Percentiles rank a stretch among this genome's conserved stretches.
Conservation (phyloP, 331 rosid species). For the Quercus tomentella region DNA sequence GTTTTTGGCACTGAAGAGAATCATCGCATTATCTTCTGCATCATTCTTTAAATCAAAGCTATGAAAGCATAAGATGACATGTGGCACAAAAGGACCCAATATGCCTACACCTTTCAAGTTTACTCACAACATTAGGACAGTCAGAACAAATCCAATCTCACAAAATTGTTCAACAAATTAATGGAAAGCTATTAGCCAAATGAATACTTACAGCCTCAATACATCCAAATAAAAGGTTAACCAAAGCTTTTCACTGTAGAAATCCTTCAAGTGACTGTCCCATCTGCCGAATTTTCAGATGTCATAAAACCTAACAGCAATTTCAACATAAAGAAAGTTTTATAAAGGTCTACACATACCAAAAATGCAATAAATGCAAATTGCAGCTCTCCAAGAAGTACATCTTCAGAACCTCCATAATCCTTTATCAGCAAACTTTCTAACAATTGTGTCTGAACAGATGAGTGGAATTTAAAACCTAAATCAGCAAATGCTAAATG, state of each 20-base stretch:
- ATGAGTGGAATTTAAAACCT: constrained; percentile 21
- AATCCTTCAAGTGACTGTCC: constrained; percentile 96
- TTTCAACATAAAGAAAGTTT: no score
- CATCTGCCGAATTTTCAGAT: constrained; percentile 55
- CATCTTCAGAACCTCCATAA: no score
- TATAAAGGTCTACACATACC: no score
- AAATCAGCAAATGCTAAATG: constrained; percentile 12
- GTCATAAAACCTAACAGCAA: constrained; percentile 13
- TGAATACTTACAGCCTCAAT: constrained; percentile 73
- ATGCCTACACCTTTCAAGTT: background rate
- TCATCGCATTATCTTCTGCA: no score
- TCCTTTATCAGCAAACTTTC: constrained; percentile 49
- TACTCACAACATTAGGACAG: background rate
- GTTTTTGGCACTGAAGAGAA: no score
- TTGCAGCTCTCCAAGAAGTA: no score
- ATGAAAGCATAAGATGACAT: no score
- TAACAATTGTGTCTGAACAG: constrained; percentile 64
- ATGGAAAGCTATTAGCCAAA: background rate
- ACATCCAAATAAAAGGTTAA: constrained; percentile 79
- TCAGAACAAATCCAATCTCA: background rate
- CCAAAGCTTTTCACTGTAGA: constrained; percentile 81
- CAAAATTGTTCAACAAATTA: no score
- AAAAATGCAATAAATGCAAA: no score
- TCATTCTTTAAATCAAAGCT: no score
- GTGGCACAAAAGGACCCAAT: background rate